phyloP scores from a whole-genome alignment of 2,329 filamentous ascomycete species.

The Corinectria fuckeliana region DNA sequence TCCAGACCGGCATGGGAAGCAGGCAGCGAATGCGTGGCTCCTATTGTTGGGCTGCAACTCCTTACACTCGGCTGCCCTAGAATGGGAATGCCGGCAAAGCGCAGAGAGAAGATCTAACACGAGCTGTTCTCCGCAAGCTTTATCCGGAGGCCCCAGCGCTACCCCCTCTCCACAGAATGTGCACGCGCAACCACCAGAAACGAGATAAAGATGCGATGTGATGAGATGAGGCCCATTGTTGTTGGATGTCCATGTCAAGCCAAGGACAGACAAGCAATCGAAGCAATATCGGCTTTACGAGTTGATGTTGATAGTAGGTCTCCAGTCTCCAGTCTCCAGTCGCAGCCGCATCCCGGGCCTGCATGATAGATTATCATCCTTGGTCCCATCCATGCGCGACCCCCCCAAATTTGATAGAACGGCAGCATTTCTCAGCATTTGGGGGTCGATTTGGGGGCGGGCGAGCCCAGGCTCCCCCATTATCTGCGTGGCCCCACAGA shows the following conservation, averaged over 20 bases:
- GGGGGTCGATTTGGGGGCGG: slow-evolving; percentile 34
- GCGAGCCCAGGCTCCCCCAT: slow-evolving; percentile 2
- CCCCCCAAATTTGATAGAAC: slow-evolving; percentile 31
- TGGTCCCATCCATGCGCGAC: background rate
- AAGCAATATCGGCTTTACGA: background rate
- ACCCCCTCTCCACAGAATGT: background rate
- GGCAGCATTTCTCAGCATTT: slow-evolving; percentile 19
- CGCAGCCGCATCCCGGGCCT: background rate
- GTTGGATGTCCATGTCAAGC: background rate
- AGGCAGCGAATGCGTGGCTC: background rate
- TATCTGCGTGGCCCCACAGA: slow-evolving; percentile 24
- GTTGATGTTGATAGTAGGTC: background rate
- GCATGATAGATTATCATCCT: too few relatives aligned
- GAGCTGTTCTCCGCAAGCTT: background rate
- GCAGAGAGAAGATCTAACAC: background rate
- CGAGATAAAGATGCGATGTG: slow-evolving; percentile 12
- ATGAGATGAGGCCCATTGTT: slow-evolving; percentile 4
- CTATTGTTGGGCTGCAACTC: background rate
- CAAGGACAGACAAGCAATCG: background rate
- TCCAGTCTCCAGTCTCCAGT: background rate
- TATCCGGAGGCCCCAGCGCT: background rate
- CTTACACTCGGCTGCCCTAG: background rate
- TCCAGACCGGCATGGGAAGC: background rate
- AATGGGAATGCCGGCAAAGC: background rate
- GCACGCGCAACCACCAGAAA: background rate